phyloP scores from a whole-genome alignment of 169 alveolate species.

The Perkinsus olseni region DNA sequence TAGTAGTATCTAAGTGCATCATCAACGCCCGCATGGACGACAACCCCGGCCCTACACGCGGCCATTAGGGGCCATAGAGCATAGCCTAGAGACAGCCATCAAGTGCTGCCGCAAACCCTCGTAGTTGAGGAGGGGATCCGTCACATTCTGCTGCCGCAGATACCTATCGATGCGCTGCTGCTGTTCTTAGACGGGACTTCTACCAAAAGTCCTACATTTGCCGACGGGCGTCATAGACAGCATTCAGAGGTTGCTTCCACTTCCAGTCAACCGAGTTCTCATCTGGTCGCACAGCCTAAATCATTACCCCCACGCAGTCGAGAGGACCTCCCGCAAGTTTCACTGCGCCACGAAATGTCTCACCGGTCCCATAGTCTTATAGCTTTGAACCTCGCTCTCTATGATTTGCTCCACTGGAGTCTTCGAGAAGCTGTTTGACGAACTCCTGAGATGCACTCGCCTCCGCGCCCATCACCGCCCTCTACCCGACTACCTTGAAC shows the following conservation, averaged over 20 bases:
- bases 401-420: not conserved
- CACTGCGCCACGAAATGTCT: not conserved
- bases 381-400: not conserved
- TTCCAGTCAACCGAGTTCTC: not conserved
- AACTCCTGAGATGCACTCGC: not conserved
- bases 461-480: not conserved
- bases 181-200: not conserved
- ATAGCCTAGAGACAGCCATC: not conserved
- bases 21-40: not conserved
- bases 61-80: not conserved
- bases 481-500: not conserved
- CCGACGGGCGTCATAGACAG: not conserved
- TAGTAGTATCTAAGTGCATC: slow-evolving; percentile 1
- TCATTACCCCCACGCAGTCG: no score
- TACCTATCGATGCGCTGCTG: not conserved
- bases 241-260: not conserved
- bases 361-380: not conserved
- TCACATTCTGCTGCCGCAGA: not conserved
- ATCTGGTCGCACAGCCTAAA: not conserved
- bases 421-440: not conserved
- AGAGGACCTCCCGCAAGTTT: not conserved
- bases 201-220: not conserved
- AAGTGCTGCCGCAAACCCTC: not conserved
- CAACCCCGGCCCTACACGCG: not conserved
- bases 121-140: not conserved